Evolutionary conservation across 2,329 filamentous ascomycete genomes (phyloP), one percentile per base, ranked within the genome.

Genomic region (Coniochaeta prunicola): DNA sequence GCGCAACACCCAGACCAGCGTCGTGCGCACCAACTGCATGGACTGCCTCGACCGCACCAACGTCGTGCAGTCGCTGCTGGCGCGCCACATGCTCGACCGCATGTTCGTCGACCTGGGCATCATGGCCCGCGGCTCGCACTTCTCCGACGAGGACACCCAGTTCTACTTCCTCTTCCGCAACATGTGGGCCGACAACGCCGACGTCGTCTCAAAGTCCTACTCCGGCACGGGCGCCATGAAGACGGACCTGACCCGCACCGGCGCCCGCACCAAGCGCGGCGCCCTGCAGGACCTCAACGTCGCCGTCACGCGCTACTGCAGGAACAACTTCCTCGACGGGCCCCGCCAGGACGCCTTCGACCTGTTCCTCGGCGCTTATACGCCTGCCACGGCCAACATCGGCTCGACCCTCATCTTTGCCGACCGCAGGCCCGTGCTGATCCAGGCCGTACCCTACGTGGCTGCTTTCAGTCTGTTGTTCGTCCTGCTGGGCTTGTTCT

Each of bases 1-100:
- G 34, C 87, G 92, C 63, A 87, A 84, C 62, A 81, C 85, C 63
- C 94, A 99, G 78, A 91, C 86, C 1, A 92, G 90, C 61, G 92
- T 97, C 17, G 92, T 99, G 63, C 88, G 94, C 58, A 97, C 94
- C 40, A 99, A 99, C 73, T 99, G 94, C 77, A 99, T 99, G 94
- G 94, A 99, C 74, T 99, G 96, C 65, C 83, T 99, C 15, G 94
- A 99, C 74, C 89, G 94, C 57, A 99, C 94, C 57, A 99, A 99
- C 67, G 92, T 99, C 7, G 91, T 99, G 3, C 94, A 99, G 75
- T 96, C 91, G 72, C 96, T 97, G 89, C 84, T 99, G 60, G 94
- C 90, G 10, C 88, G 93, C 57, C 92, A 87, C 83, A 90, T 91
- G 15, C 79, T 99, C 42, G 92, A 92, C 62, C 88, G 92, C 64